Conservation (phyloP, 495 filamentous ascomycete genomes). For the Hyaloscypha variabilis region DNA sequence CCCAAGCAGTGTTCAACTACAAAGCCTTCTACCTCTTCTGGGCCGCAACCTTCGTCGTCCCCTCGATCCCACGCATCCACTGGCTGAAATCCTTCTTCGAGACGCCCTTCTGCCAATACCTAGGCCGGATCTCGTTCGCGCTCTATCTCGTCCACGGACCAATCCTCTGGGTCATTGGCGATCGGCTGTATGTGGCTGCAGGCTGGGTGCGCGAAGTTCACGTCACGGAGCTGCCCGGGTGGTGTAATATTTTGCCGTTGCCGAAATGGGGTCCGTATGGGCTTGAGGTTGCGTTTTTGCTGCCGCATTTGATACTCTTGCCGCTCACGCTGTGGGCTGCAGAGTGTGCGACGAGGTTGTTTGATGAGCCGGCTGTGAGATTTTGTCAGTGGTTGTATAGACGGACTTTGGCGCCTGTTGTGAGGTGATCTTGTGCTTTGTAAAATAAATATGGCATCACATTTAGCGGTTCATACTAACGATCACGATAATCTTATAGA, state of each 20-base stretch:
- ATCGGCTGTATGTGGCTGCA: slow-evolving; percentile 51
- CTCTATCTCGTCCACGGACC: slow-evolving; percentile 58
- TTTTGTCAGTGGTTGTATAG: slow-evolving; percentile 56
- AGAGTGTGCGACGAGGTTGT: slow-evolving; percentile 52
- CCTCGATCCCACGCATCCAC: slow-evolving; percentile 53
- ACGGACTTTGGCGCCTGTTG: slow-evolving; percentile 15
- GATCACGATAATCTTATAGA: no score
- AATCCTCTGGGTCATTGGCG: slow-evolving; percentile 51
- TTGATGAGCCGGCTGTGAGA: slow-evolving; percentile 58
- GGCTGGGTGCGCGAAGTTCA: slow-evolving; percentile 44
- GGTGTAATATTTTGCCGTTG: slow-evolving; percentile 10
- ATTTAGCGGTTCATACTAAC: no score
- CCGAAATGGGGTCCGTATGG: slow-evolving; percentile 46
- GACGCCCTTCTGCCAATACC: slow-evolving; percentile 58
- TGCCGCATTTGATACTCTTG: slow-evolving; percentile 53
- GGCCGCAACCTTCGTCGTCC: slow-evolving; percentile 56
- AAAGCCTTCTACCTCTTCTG: slow-evolving; percentile 57
- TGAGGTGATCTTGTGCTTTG: no score
- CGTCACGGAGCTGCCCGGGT: slow-evolving; percentile 33
- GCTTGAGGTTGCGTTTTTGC: slow-evolving; percentile 52
- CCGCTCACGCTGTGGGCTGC: slow-evolving; percentile 58
- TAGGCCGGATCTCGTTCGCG: slow-evolving; percentile 58
- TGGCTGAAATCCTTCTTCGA: slow-evolving; percentile 57
- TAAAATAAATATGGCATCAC: no score
- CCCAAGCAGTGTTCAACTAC: slow-evolving; percentile 51